Evolutionary conservation across 2,329 filamentous ascomycete genomes (phyloP).

Genomic region (Rhinocladiella similis): DNA sequence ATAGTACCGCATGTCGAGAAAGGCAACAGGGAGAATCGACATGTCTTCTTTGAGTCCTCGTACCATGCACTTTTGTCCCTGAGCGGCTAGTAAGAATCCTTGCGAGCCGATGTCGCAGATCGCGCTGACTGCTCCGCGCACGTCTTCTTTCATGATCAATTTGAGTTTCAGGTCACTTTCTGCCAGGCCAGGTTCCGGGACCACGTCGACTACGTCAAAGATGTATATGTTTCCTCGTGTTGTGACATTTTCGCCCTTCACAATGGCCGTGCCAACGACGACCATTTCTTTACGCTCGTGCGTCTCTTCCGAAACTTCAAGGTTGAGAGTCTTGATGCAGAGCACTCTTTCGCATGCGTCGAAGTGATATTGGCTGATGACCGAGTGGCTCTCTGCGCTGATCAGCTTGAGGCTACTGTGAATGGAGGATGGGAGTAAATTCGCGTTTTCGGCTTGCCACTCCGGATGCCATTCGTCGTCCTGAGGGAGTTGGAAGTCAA

Average conservation of each 20-base stretch:
- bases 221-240: slow-evolving; percentile 84
- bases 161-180: slow-evolving; percentile 86
- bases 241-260: slow-evolving; percentile 87
- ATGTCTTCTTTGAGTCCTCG: slow-evolving; percentile 94
- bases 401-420: slow-evolving; percentile 76
- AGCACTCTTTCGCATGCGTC: slow-evolving; percentile 76
- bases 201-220: slow-evolving; percentile 87
- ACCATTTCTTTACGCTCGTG: slow-evolving; percentile 82
- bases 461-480: slow-evolving; percentile 82
- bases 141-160: slow-evolving; percentile 83
- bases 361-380: slow-evolving; percentile 74
- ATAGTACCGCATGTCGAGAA: slow-evolving; percentile 96
- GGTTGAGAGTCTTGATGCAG: slow-evolving; percentile 76
- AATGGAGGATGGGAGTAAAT: slow-evolving; percentile 65
- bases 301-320: slow-evolving; percentile 89
- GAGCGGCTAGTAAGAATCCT: slow-evolving; percentile 83
- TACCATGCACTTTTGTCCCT: slow-evolving; percentile 97
- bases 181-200: slow-evolving; percentile 80
- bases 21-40: slow-evolving; percentile 86
- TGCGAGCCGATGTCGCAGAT: slow-evolving; percentile 82
- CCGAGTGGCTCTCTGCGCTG: slow-evolving; percentile 72
- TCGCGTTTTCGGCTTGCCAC: slow-evolving; percentile 67
- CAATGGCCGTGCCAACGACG: slow-evolving; percentile 78
- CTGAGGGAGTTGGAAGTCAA: slow-evolving; percentile 79
- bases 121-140: slow-evolving; percentile 87